Base-by-base conservation (phyloP, 768 basidiomycete species). In the Podaxis sp. region DNA sequence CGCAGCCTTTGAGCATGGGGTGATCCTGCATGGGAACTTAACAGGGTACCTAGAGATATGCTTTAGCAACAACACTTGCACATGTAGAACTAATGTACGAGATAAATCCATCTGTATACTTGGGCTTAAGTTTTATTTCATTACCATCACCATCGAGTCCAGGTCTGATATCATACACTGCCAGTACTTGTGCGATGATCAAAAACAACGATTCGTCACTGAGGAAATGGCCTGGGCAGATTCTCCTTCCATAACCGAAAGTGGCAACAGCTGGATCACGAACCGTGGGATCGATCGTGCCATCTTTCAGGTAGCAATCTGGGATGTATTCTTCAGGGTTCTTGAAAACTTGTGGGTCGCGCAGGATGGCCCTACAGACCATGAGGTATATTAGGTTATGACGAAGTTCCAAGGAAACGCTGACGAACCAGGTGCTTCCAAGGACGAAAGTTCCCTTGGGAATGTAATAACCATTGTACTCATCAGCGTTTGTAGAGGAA, bases 201-300 rank as follows among this genome's bases (percentile, higher is more conserved):
- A 62, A 60, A 51, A 57, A 66, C 10, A 70, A 49, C 8, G 52
- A 55, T 6, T 65, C 55, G 28, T 66, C 40, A 20, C 65, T 64
- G n/a, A 71, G 50, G 50, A 64, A 65, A 7, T 67, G 65, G 4
- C 70, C 68, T 12, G 70, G 68, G 38, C 69, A 70, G 6, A 68
- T 67, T 38, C 68, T 33, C 24, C 62, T 56, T 11, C 62, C 56
- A 22, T 24, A 63, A 26, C 62, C 62, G 30, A 63, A 63, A 4
- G 56, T 56, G 4, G 56, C 48, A 3, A 46, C 56, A 17, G 24
- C 24, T 28, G 62, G 62, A 44, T 63, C 56, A 24, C 37, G 51
- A 36, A 58, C 38, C 11, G 37, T 13, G 3, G 12, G 36, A 24
- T 63, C 37, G 48, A 63, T 11, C 12, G 30, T 51, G n/a, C 56